A percentile compares a stretch with the other conserved stretches of the same genome.
Conservation (phyloP, 257 asterid genomes). For the Lantana camara region DNA sequence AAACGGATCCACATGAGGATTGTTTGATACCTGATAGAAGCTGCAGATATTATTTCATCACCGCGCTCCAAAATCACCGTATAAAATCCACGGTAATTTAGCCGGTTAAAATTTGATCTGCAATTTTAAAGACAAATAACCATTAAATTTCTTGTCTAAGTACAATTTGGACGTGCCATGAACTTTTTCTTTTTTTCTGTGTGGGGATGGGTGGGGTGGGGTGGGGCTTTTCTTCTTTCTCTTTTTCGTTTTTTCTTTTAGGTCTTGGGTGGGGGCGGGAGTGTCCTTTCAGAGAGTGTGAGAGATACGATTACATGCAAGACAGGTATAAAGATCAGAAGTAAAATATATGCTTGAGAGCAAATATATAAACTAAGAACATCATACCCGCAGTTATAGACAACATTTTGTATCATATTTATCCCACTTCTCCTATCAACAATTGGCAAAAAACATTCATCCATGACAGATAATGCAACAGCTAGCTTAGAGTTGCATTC, state of each 20-base stretch:
- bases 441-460: slow-evolving; percentile 94
- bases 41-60: slow-evolving; percentile 87
- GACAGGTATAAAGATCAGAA: too few relatives aligned
- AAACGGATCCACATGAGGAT: neutral
- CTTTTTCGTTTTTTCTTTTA: too few relatives aligned
- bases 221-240: too few relatives aligned
- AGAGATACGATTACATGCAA: too few relatives aligned
- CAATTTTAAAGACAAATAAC: slow-evolving; percentile 25
- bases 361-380: too few relatives aligned
- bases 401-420: slow-evolving; percentile 74
- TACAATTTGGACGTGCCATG: neutral
- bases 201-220: too few relatives aligned
- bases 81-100: slow-evolving; percentile 80
- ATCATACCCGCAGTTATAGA: slow-evolving; percentile 89
- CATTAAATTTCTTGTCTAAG: slow-evolving; percentile 13
- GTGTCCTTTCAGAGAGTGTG: too few relatives aligned
- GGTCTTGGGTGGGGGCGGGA: too few relatives aligned
- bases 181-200: neutral
- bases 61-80: slow-evolving; percentile 88
- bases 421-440: slow-evolving; percentile 89
- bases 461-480: slow-evolving; percentile 81
- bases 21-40: slow-evolving; percentile 75
- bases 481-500: slow-evolving; percentile 98
- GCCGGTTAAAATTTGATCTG: slow-evolving; percentile 86
- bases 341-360: too few relatives aligned